phyloP scores from a whole-genome alignment of 2,329 filamentous ascomycete genomes.

The Rosellinia necatrix region DNA sequence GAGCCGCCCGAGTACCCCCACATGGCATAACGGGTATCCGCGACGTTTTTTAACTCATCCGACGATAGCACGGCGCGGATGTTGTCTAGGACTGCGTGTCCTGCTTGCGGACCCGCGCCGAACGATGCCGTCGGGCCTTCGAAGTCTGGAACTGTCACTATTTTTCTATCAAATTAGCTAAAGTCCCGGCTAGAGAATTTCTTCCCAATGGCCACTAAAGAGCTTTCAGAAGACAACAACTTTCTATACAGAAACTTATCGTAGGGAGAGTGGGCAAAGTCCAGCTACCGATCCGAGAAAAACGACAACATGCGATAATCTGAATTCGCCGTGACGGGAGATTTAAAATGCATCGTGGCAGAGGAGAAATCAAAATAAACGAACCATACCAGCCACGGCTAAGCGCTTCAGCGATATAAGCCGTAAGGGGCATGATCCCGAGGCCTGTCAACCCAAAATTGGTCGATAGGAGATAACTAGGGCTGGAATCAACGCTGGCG shows the following conservation, averaged over 20 bases:
- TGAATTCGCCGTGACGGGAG: background rate
- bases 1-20: conserved; percentile 63
- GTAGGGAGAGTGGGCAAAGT: background rate
- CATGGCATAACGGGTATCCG: conserved; percentile 43
- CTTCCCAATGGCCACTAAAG: background rate
- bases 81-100: conserved; percentile 27
- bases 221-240: background rate
- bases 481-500: conserved; percentile 43
- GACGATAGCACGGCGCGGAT: conserved; percentile 25
- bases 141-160: conserved; percentile 46
- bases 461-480: conserved; percentile 39
- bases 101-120: conserved; percentile 20
- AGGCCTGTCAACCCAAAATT: conserved; percentile 18
- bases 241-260: background rate
- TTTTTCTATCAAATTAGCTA: background rate
- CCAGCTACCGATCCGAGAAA: background rate
- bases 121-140: conserved; percentile 47
- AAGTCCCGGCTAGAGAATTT: background rate
- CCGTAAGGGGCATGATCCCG: conserved; percentile 20
- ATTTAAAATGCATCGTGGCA: background rate
- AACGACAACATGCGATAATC: background rate
- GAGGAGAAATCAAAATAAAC: background rate
- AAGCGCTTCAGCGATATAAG: conserved; percentile 43
- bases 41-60: background rate
- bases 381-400: conserved; percentile 46